Percentiles rank a stretch among this genome's conserved stretches.
These are phyloP conservation scores for Lagenaria siceraria DNA, from an alignment of 306 rosid species.

Conservation along the genomic window DNA sequence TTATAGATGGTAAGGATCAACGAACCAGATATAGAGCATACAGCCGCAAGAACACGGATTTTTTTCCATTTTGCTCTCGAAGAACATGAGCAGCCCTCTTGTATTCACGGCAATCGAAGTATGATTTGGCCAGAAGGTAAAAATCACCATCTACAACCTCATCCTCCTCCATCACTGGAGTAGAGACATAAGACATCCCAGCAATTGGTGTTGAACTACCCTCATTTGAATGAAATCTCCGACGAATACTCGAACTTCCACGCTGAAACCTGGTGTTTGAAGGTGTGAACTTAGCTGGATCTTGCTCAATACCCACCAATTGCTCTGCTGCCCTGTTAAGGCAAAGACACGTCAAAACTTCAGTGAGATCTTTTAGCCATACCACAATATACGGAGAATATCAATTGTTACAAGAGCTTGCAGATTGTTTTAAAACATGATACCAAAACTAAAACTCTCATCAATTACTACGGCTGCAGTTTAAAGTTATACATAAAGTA, in stretches of 20 bases:
- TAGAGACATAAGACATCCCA: slow-evolving; percentile 68
- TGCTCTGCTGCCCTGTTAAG: slow-evolving; percentile 83
- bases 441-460: background rate
- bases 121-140: slow-evolving; percentile 80
- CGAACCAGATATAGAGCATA: slow-evolving; percentile 76
- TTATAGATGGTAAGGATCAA: background rate
- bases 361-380: background rate
- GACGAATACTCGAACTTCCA: slow-evolving; percentile 88
- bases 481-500: background rate
- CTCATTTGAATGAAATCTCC: slow-evolving; percentile 63
- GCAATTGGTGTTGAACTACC: slow-evolving; percentile 41
- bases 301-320: slow-evolving; percentile 75
- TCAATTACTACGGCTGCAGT: background rate
- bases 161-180: slow-evolving; percentile 95
- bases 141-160: slow-evolving; percentile 63
- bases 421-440: background rate
- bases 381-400: background rate
- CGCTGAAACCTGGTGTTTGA: slow-evolving; percentile 88
- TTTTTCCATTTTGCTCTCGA: slow-evolving; percentile 65
- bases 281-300: slow-evolving; percentile 88
- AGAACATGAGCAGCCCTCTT: slow-evolving; percentile 83
- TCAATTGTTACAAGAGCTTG: background rate
- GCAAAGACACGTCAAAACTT: slow-evolving; percentile 3
- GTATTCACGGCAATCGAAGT: slow-evolving; percentile 81
- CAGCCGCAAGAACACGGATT: slow-evolving; percentile 66